A percentile compares a stretch with the other conserved stretches of the same genome.
Conservation (phyloP, 108 stramenopile genomes). For the Chaetoceros muelleri region DNA sequence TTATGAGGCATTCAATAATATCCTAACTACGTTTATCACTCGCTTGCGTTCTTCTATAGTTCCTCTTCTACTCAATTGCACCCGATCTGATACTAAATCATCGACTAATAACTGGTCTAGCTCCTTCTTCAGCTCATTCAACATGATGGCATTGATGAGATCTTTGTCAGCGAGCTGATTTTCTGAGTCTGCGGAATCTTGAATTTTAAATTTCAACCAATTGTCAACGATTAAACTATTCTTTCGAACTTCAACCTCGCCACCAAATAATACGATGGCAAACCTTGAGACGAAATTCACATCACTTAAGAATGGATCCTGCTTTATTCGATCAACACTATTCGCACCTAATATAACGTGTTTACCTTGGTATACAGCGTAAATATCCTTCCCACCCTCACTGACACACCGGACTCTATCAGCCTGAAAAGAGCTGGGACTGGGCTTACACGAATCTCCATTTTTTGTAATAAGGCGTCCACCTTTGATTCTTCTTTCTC, state of each 20-base stretch:
- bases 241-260: conserved; percentile 30
- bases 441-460: conserved; percentile 26
- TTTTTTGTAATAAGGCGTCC: conserved; percentile 41
- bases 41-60: too few relatives aligned
- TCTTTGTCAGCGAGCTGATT: background rate
- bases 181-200: conserved; percentile 3
- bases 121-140: conserved; percentile 12
- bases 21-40: too few relatives aligned
- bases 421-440: conserved; percentile 39
- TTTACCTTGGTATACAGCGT: conserved; percentile 53
- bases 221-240: conserved; percentile 42
- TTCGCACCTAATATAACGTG: conserved; percentile 24
- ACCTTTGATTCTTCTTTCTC: conserved; percentile 20
- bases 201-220: conserved; percentile 62
- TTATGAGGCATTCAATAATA: too few relatives aligned
- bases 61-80: too few relatives aligned
- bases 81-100: background rate
- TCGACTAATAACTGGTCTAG: conserved; percentile 9
- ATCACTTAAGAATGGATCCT: conserved; percentile 35
- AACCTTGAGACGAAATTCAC: conserved; percentile 61
- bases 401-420: conserved; percentile 28
- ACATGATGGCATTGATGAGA: conserved; percentile 1
- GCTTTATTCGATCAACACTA: conserved; percentile 4
- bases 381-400: conserved; percentile 42
- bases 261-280: conserved; percentile 52